phyloP scores from a whole-genome alignment of 2,329 filamentous ascomycete species.

The Daldinia sp. region DNA sequence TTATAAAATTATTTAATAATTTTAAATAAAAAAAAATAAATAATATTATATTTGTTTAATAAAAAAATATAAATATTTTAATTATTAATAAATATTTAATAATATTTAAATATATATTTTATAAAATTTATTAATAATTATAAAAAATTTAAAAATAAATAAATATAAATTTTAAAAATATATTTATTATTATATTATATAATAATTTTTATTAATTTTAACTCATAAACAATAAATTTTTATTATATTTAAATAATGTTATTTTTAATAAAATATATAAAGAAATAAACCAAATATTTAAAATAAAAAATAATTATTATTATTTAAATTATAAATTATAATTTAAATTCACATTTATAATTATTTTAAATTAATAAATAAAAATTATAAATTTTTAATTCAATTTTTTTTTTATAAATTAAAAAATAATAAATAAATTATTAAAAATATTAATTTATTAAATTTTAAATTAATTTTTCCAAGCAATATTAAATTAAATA shows the following conservation, averaged over 20 bases:
- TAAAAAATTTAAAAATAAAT: not conserved
- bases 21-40: not conserved
- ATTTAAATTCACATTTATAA: not conserved
- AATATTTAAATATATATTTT: not conserved
- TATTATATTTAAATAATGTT: not conserved
- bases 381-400: not conserved
- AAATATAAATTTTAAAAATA: not conserved
- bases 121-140: not conserved
- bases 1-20: not conserved
- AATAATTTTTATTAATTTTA: not conserved
- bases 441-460: not conserved
- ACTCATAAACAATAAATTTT: not conserved
- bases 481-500: not conserved
- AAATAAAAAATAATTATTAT: not conserved
- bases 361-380: not conserved
- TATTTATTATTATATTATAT: not conserved
- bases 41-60: not conserved
- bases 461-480: not conserved
- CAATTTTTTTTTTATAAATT: not conserved
- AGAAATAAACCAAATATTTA: not conserved
- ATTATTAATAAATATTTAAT: not conserved
- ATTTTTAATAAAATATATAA: not conserved
- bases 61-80: not conserved
- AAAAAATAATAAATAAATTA: not conserved
- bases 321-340: not conserved